A percentile compares a stretch with the other conserved stretches of the same genome.
phyloP scores from a whole-genome alignment of 2,329 filamentous ascomycete genomes.

The Lachnellula cervina region DNA sequence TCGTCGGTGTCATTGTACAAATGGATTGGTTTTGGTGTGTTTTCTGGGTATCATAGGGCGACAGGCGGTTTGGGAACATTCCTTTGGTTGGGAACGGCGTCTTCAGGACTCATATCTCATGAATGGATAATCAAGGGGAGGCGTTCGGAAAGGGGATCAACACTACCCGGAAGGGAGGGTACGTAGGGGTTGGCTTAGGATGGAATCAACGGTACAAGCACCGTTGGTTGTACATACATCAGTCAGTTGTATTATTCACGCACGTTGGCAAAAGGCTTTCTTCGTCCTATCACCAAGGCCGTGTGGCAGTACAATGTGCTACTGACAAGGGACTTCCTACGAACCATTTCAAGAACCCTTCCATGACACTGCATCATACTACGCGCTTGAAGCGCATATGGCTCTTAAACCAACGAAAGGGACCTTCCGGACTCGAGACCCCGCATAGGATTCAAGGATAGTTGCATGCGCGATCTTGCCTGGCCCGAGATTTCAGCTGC shows the following conservation, averaged over 20 bases:
- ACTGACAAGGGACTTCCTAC: slow-evolving; percentile 16
- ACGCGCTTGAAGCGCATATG: neutral
- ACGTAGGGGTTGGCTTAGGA: neutral
- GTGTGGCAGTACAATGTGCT: slow-evolving; percentile 24
- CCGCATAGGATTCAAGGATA: neutral
- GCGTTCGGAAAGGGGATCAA: slow-evolving; percentile 11
- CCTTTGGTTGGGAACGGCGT: slow-evolving; percentile 9
- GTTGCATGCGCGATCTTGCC: neutral
- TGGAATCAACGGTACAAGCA: neutral
- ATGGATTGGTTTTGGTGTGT: neutral
- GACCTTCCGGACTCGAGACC: neutral
- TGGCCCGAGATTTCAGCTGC: neutral
- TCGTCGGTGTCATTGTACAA: neutral
- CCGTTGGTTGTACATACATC: slow-evolving; percentile 10
- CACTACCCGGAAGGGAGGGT: neutral
- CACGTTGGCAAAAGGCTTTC: neutral
- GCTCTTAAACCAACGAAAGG: neutral
- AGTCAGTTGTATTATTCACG: slow-evolving; percentile 4
- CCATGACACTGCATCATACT: neutral
- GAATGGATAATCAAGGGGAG: slow-evolving; percentile 3
- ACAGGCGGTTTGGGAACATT: neutral
- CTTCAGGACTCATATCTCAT: slow-evolving; percentile 2
- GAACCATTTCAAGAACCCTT: neutral
- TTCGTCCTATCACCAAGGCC: slow-evolving; percentile 3
- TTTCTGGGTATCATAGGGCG: neutral